phyloP scores from a whole-genome alignment of 305 asterid species.

The Fraxinus baroniana region DNA sequence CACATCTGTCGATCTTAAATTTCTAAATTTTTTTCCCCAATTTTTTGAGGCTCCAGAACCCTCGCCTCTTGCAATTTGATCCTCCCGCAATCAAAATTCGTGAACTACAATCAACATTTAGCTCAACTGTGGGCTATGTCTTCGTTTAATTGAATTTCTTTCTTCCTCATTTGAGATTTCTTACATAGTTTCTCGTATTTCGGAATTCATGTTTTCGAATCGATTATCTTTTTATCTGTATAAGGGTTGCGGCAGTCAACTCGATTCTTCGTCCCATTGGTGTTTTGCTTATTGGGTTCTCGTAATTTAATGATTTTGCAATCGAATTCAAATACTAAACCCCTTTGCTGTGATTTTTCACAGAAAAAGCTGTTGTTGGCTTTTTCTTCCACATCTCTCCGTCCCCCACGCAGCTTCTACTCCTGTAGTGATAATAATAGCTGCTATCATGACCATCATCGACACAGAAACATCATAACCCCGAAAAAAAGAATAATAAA shows the following conservation, averaged over 20 bases:
- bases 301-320: conserved; percentile 58
- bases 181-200: background rate
- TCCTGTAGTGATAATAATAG: conserved; percentile 26
- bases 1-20: background rate
- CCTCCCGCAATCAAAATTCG: conserved; percentile 26
- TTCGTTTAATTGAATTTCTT: background rate
- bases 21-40: conserved; percentile 17
- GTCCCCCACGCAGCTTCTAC: conserved; percentile 24
- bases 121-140: background rate
- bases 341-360: conserved; percentile 37
- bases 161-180: background rate
- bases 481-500: background rate
- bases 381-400: conserved; percentile 13
- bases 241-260: background rate
- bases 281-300: conserved; percentile 29
- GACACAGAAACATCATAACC: conserved; percentile 16
- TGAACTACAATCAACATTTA: conserved; percentile 29
- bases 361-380: conserved; percentile 16
- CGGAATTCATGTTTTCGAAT: conserved; percentile 34
- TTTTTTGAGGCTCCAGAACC: conserved; percentile 11
- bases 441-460: conserved; percentile 10
- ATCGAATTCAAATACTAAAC: conserved; percentile 35
- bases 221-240: background rate
- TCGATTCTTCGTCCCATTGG: conserved; percentile 17
- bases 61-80: background rate